Base-by-base conservation (phyloP, 2,329 filamentous ascomycete species). In the Whalleya microplaca region DNA sequence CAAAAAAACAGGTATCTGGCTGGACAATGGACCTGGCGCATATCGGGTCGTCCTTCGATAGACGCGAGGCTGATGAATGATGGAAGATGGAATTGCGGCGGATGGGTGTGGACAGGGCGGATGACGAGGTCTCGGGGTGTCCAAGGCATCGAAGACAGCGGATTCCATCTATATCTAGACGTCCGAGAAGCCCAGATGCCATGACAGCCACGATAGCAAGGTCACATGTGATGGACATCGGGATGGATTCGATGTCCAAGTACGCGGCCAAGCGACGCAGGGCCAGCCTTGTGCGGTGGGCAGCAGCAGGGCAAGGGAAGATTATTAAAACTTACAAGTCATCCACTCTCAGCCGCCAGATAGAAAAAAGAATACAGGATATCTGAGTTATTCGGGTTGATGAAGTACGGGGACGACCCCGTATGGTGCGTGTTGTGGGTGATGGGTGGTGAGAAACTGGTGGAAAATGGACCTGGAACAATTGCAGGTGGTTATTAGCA, bases 1-100 rank as follows among this genome's bases (percentile, higher is more conserved):
- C 58, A 53, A 65, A 64, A 70, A 69, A 64, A 67, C 68, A 66
- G 63, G 62, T 71, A 66, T 68, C 75, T 70, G 76, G 75, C 67
- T 41, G 58, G 53, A 51, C 49, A 72, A 64, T 59, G 51, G 53
- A 65, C 62, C 65, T 65, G 69, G 69, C 69, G 69, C 69, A 72
- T 65, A 58, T 55, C 69, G 67, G 71, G 70, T 67, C 71, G 68
- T 71, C 73, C 64, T 67, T 75, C 68, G 76, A 77, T 76, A 76
- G 75, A 75, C 72, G 70, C 76, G 67, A 81, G 79, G 79, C 78
- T 80, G 78, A 74, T 69, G 67, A 64, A 66, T 67, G 75, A 72
- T 73, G 70, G 65, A n/a, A 68, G 59, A 72, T 66, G 75, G 76
- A 74, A 83, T 82, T 69, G 66, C 56, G 55, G 62, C 42, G 62